Conservation (phyloP, 2,329 filamentous ascomycete species). For the Beauveria bassiana region DNA sequence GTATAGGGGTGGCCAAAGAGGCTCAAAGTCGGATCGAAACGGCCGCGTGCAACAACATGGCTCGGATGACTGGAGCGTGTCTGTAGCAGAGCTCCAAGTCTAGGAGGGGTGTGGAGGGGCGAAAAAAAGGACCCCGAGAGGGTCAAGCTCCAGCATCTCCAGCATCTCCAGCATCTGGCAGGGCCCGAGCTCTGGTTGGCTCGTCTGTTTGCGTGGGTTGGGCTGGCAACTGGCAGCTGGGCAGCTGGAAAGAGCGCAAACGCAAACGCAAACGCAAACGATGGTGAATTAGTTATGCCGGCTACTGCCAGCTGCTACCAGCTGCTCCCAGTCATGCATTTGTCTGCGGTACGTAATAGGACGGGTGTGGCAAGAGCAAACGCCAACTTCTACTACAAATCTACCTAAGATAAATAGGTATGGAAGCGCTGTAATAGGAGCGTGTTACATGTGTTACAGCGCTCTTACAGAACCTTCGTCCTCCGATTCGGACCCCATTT, state of each 20-base stretch:
- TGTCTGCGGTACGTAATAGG: neutral
- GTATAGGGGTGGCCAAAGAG: neutral
- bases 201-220: neutral
- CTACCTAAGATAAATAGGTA: too few species aligned
- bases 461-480: neutral
- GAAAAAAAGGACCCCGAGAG: neutral
- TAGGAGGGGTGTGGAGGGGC: neutral
- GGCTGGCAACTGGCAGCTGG: neutral
- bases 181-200: neutral
- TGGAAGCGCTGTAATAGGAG: too few species aligned
- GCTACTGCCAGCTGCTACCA: neutral
- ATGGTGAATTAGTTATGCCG: too few species aligned
- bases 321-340: neutral
- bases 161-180: neutral
- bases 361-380: neutral
- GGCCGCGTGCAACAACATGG: neutral
- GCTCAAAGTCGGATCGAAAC: neutral
- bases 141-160: conserved; percentile 1
- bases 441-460: neutral
- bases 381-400: neutral
- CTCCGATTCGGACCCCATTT: neutral
- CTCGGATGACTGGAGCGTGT: neutral
- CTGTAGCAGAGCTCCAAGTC: neutral
- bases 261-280: neutral
- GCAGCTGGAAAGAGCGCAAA: neutral